phyloP scores from a whole-genome alignment of 192 early-diverging fungal species.

The Powellomyces hirtus region DNA sequence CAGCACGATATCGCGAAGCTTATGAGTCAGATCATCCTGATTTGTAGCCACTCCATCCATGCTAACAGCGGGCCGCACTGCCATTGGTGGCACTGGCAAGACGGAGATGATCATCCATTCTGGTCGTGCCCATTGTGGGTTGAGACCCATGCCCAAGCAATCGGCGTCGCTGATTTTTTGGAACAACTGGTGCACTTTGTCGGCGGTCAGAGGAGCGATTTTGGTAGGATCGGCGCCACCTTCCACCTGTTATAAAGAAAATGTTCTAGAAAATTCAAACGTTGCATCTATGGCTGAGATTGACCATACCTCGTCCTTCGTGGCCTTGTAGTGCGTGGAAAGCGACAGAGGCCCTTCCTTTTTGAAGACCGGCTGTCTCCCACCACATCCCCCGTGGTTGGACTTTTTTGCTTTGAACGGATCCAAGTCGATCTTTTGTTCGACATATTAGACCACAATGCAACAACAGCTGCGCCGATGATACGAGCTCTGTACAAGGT shows the following conservation, averaged over 20 bases:
- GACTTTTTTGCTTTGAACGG: constrained; percentile 48
- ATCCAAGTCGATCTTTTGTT: not conserved
- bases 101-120: constrained; percentile 98
- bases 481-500: not conserved
- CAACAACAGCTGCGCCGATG: no score
- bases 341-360: constrained; percentile 43
- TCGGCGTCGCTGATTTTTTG: constrained; percentile 86
- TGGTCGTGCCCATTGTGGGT: constrained; percentile 86
- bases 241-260: constrained; percentile 25
- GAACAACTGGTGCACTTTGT: constrained; percentile 78
- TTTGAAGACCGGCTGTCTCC: constrained; percentile 75
- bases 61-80: constrained; percentile 93
- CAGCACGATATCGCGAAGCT: constrained; percentile 89
- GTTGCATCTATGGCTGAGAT: no score
- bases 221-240: constrained; percentile 28
- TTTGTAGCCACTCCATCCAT: constrained; percentile 82
- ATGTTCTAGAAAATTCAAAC: no score
- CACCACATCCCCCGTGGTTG: constrained; percentile 83
- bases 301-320: constrained; percentile 31
- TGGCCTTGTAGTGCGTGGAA: constrained; percentile 15
- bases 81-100: constrained; percentile 92
- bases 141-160: constrained; percentile 79
- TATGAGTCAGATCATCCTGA: constrained; percentile 98
- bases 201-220: constrained; percentile 57
- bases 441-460: no score